phyloP scores from a whole-genome alignment of 164 flowering plant genomes.

The Malania oleifera region DNA sequence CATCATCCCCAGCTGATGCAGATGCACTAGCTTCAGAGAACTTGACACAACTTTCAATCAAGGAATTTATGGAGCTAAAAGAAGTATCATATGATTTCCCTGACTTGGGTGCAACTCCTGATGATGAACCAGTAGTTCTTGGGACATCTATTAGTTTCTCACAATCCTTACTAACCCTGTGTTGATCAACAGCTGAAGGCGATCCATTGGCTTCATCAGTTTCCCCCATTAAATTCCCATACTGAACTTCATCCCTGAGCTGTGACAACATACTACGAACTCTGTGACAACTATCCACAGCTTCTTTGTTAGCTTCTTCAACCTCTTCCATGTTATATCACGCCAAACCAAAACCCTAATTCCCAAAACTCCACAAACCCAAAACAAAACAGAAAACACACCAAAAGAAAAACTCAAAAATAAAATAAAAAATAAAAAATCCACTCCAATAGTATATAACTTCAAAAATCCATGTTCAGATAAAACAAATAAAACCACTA shows the following conservation, averaged over 20 bases:
- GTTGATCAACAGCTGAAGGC: neutral
- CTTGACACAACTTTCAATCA: conserved; percentile 58
- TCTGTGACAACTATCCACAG: conserved; percentile 82
- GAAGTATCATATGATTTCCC: conserved; percentile 38
- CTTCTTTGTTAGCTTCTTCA: conserved; percentile 77
- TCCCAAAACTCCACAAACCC: conserved; percentile 16
- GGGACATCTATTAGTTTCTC: conserved; percentile 14
- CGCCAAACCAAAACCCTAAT: conserved; percentile 9
- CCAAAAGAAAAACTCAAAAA: conserved; percentile 17
- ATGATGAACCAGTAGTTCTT: conserved; percentile 13
- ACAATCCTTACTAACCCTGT: conserved; percentile 4
- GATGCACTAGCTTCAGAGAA: conserved; percentile 20
- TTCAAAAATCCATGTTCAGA: conserved; percentile 19
- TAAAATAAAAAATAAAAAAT: conserved; percentile 3
- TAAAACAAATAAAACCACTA: conserved; percentile 10
- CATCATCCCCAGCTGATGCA: conserved; percentile 59
- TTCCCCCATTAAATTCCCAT: conserved; percentile 45
- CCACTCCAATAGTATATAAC: conserved; percentile 3
- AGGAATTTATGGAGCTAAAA: conserved; percentile 52
- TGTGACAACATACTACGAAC: conserved; percentile 56
- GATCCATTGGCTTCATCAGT: conserved; percentile 45
- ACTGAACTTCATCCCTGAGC: conserved; percentile 53
- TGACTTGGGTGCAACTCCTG: conserved; percentile 21
- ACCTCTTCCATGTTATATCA: conserved; percentile 64
- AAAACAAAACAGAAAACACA: conserved; percentile 17